Evolutionary conservation across 345 rosid species (phyloP), one percentile per base, ranked within the genome.

Genomic region (Zanthoxylum bungeanum): DNA sequence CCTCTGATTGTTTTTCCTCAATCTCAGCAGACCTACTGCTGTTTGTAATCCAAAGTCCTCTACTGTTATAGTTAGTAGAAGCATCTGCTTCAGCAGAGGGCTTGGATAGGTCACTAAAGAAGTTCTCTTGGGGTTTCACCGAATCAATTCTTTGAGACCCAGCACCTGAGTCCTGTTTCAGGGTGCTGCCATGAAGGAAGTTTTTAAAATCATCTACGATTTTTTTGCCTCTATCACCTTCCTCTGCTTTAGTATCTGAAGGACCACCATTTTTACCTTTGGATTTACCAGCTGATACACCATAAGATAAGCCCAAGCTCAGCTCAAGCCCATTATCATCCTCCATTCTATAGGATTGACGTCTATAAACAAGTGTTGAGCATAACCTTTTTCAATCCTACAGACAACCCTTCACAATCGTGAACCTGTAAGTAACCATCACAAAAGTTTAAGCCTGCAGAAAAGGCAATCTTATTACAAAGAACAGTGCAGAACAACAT

Each of bases 261-360:
- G 90, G 83, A 72, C 79, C 69, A 70, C 79, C 79, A 69, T 17
- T 85, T 83, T 85, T 90, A 40, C 85, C 91, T 83, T 89, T 95
- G 47, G 82, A 79, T 79, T 89, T 92, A 22, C 81, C 82, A 44
- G 92, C 79, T 76, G 94, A 87, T 62, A 93, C 92, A 76, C 97
- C 97, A 81, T 82, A 91, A 73, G 94, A 88, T 40, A 95, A 85
- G 76, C 96, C 99, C 84, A 95, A 86, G 81, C 99, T 89, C 64
- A 95, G 97, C 83, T 93, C 97, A 57, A 92, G 96, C 49, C 93
- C 98, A 78, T 84, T 89, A 60, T 92, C 97, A 39, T 93, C 96
- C 47, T 91, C 98, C 98, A 95, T 92, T 37, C 69, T 75, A 65
- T 36, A 27, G 65, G 34, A 65, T 27, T 11, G 70, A 49, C 44